Conservation (phyloP, 1,139 yeast species). For the Sugiyamaella paludigena region DNA sequence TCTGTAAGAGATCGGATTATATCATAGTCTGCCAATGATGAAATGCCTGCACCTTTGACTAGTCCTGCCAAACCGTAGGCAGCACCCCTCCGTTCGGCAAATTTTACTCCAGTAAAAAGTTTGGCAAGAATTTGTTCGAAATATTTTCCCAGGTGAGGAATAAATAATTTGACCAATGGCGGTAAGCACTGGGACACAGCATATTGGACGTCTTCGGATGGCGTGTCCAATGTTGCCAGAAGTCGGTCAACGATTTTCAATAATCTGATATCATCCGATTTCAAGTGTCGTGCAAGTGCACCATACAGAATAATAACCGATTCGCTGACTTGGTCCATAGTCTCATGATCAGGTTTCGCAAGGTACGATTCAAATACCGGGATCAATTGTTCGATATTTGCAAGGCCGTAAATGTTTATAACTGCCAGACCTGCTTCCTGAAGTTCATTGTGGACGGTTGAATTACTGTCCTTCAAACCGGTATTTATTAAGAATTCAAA, state of each 20-base stretch:
- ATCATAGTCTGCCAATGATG: slow-evolving; percentile 70
- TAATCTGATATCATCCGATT: slow-evolving; percentile 61
- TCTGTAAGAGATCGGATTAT: slow-evolving; percentile 73
- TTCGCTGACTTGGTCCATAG: slow-evolving; percentile 66
- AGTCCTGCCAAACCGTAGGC: slow-evolving; percentile 96
- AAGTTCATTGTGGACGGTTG: slow-evolving; percentile 72
- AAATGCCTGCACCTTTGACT: slow-evolving; percentile 85
- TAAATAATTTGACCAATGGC: slow-evolving; percentile 65
- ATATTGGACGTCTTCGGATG: slow-evolving; percentile 83
- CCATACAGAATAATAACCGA: slow-evolving; percentile 85
- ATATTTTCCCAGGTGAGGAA: slow-evolving; percentile 49
- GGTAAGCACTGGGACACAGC: slow-evolving; percentile 86
- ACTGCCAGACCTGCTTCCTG: slow-evolving; percentile 85
- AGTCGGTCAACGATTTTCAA: slow-evolving; percentile 63
- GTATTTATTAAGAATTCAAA: slow-evolving; percentile 60
- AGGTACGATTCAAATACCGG: slow-evolving; percentile 71
- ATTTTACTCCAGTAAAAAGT: slow-evolving; percentile 51
- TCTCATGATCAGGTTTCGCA: slow-evolving; percentile 32
- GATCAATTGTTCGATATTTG: slow-evolving; percentile 64
- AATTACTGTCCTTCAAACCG: slow-evolving; percentile 68
- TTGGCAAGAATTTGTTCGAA: slow-evolving; percentile 58
- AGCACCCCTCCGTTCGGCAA: slow-evolving; percentile 78
- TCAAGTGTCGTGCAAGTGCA: slow-evolving; percentile 78
- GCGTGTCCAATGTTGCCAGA: slow-evolving; percentile 73
- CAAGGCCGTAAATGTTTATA: slow-evolving; percentile 62